Evolutionary conservation across 768 basidiomycete species (phyloP).

Genomic region (Lentinula lateritia): DNA sequence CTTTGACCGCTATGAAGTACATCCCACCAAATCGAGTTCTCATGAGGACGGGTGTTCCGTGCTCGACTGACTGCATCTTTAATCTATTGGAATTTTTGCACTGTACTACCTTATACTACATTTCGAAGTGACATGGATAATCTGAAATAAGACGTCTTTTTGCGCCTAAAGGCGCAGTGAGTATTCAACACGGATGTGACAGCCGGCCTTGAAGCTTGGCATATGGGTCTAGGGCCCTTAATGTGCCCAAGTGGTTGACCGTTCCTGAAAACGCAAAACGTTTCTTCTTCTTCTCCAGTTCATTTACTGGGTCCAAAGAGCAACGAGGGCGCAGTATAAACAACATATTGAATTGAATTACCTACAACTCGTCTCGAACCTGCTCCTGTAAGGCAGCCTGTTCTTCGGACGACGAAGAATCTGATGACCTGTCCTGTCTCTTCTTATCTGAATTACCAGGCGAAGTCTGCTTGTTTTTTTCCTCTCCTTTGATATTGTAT

Average conservation of each 20-base stretch:
- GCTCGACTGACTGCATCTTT: not conserved
- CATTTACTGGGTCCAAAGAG: not conserved
- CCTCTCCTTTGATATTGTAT: not conserved
- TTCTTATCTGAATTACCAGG: conserved; percentile 2
- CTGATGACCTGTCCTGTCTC: conserved; percentile 4
- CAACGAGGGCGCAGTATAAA: not conserved
- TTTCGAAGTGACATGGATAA: no score
- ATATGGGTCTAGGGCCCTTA: not conserved
- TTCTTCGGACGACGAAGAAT: conserved; percentile 13
- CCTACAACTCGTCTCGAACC: conserved; percentile 13
- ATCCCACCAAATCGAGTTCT: not conserved
- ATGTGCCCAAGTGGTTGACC: not conserved
- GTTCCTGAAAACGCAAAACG: not conserved
- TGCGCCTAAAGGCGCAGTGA: no score
- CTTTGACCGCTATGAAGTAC: not conserved
- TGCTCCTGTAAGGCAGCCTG: conserved; percentile 1
- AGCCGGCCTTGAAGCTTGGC: not conserved
- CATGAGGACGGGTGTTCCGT: not conserved
- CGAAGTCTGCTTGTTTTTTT: not conserved
- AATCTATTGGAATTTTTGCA: no score
- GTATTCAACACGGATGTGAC: not conserved
- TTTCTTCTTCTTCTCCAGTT: not conserved
- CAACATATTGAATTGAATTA: not conserved
- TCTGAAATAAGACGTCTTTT: no score
- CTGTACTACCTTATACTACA: no score